Conservation (phyloP, 345 rosid genomes). For the Brassica nigra region DNA sequence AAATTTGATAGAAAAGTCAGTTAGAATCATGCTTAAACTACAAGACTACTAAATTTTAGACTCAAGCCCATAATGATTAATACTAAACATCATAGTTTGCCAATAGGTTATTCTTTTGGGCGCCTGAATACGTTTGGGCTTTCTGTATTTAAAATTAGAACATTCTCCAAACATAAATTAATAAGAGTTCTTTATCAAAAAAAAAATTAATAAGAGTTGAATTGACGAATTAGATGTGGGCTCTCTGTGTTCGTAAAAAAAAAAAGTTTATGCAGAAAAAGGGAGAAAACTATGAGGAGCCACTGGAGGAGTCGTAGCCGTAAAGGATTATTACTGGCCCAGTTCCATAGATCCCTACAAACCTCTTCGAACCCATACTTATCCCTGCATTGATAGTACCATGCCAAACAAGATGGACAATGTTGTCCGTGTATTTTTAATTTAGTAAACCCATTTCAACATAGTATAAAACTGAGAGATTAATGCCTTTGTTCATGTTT, state of each 20-base stretch:
- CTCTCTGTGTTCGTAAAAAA: not conserved
- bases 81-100: not conserved
- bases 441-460: too few species aligned
- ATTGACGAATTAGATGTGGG: too few species aligned
- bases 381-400: not conserved
- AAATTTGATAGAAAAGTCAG: not conserved
- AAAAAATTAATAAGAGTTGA: too few species aligned
- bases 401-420: not conserved
- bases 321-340: not conserved
- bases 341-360: not conserved
- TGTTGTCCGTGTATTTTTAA: too few species aligned
- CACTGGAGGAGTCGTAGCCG: not conserved
- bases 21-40: not conserved
- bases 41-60: not conserved
- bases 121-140: not conserved
- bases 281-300: not conserved
- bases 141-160: too few species aligned
- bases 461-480: too few species aligned
- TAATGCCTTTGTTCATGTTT: not conserved
- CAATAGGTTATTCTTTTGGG: not conserved
- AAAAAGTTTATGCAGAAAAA: not conserved
- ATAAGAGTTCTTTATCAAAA: too few species aligned
- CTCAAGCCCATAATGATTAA: not conserved
- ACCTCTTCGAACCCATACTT: not conserved
- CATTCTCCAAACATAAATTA: too few species aligned